Evolutionary conservation across 2,329 filamentous ascomycete species (phyloP), one percentile per base, ranked within the genome.

Genomic region (Penicillium sp.): DNA sequence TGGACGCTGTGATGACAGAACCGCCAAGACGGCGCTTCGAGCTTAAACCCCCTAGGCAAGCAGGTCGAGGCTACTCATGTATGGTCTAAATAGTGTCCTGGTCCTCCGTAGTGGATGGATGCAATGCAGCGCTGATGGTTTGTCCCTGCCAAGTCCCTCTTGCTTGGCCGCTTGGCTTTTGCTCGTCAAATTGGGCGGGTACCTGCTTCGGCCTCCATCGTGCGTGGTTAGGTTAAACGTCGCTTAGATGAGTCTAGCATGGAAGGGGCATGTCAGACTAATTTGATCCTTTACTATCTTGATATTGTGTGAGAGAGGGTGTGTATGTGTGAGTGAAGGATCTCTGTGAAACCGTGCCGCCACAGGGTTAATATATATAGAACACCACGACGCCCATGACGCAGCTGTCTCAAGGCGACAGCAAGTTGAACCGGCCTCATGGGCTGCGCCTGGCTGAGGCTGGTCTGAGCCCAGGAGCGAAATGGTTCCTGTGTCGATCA

Each of bases 401-500:
- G 53, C 52, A 59, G 51, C 50, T 48, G 52, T 54, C 51, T 55
- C 46, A 53, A 45, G 17, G 23, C 30, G 40, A 29, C 13, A 15
- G 33, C n/a, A 27, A 7, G 10, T 17, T 12, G 20, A 20, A 17
- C 12, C 26, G 46, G 26, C 20, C 41, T 43, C 27, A 32, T 13
- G 29, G n/a, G n/a, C n/a, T n/a, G n/a, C n/a, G n/a, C n/a, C n/a
- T n/a, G n/a, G n/a, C n/a, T n/a, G n/a, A n/a, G n/a, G n/a, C 23
- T 26, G 47, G 37, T 12, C 42, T 50, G 54, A 56, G 50, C 39
- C 40, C 46, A 49, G 46, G 46, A 23, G 46, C 24, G 21, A 48
- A 37, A 50, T 58, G 51, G 53, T 39, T 54, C 47, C 27, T 13
- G 29, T 52, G 58, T 58, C 58, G 56, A 60, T 62, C 59, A 5